Evolutionary conservation across 2,329 filamentous ascomycete species (phyloP).

Genomic region (Botryotinia globosa): DNA sequence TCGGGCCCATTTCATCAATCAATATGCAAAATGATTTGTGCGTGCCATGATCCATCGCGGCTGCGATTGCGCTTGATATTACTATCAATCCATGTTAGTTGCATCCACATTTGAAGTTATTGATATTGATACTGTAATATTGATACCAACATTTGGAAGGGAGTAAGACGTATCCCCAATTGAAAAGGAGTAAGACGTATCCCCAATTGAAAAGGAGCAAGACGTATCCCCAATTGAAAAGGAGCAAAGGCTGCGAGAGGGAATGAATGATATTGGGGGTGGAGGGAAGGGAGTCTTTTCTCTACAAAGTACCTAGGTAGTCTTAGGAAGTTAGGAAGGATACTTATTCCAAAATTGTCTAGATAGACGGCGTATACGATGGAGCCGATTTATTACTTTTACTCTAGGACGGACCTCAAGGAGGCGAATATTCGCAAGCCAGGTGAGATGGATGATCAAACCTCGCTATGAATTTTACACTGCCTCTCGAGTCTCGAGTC

Average conservation of each 20-base stretch:
- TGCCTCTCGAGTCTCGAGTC: too few relatives aligned
- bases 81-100: constrained; percentile 1
- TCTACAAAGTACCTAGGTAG: too few relatives aligned
- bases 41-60: not conserved
- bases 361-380: not conserved
- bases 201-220: not conserved
- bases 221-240: not conserved
- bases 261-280: not conserved
- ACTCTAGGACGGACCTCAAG: not conserved
- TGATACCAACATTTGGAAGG: not conserved
- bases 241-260: not conserved
- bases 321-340: not conserved
- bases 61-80: constrained; percentile 8
- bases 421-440: constrained; percentile 8
- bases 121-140: not conserved
- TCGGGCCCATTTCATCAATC: not conserved
- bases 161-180: not conserved
- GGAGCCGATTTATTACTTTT: too few relatives aligned
- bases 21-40: not conserved
- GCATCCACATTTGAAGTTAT: not conserved
- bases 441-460: constrained; percentile 16
- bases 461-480: not conserved
- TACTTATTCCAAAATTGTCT: not conserved
- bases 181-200: not conserved
- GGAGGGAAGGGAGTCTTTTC: not conserved